Conservation (phyloP, 1,284 basidiomycete genomes). For the Ustilago vetiveriae region DNA sequence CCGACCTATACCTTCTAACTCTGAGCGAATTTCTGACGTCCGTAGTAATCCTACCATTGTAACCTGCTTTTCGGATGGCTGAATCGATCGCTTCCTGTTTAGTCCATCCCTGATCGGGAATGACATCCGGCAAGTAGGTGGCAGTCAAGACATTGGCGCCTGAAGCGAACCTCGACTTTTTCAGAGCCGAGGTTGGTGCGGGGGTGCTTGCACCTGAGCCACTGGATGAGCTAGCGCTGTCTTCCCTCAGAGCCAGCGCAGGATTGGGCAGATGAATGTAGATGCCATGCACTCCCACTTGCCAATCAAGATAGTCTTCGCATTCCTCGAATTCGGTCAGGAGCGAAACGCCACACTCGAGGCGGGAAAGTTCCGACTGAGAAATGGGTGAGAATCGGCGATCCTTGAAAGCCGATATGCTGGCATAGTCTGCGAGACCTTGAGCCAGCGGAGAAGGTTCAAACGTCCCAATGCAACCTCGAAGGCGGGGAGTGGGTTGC, state of each 20-base stretch:
- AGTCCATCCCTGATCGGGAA: conserved; percentile 91
- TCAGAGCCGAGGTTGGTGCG: conserved; percentile 13
- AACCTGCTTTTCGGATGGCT: conserved; percentile 92
- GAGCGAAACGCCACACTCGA: conserved; percentile 90
- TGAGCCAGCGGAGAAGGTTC: conserved; percentile 78
- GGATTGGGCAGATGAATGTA: conserved; percentile 87
- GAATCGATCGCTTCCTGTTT: conserved; percentile 87
- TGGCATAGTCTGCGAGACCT: conserved; percentile 87
- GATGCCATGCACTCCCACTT: conserved; percentile 89
- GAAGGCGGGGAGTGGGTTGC: conserved; percentile 74
- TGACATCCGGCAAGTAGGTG: conserved; percentile 93
- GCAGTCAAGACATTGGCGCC: conserved; percentile 75
- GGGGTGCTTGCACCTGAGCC: conserved; percentile 66
- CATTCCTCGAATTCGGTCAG: conserved; percentile 91
- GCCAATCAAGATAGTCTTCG: conserved; percentile 88
- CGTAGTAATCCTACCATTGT: conserved; percentile 79
- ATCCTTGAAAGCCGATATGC: conserved; percentile 72
- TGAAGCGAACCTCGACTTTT: conserved; percentile 7
- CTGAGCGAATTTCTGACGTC: conserved; percentile 80
- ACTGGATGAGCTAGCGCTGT: conserved; percentile 74
- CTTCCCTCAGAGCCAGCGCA: conserved; percentile 69
- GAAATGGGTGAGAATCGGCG: conserved; percentile 75
- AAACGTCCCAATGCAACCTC: conserved; percentile 97
- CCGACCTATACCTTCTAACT: conserved; percentile 86
- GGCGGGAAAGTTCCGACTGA: conserved; percentile 76